Percentiles rank a stretch among this genome's conserved stretches.
Conservation (phyloP, 306 rosid species). For the cucumber (Cucumis sativus) region Cucumber_9930_V3 NC_026657.2:954001-954500, state of each 20-base stretch:
- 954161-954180: neutral
- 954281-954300: neutral
- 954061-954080: neutral
- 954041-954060: neutral
- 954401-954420: no score
- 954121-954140: neutral
- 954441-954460: neutral
- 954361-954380: neutral
- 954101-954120: neutral
- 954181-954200: neutral
- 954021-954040: neutral
- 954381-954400: no score
- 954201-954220: neutral
- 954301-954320: neutral
- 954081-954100: neutral
- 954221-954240: neutral
- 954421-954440: neutral
- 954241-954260: neutral
- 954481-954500: neutral
- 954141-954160: neutral
- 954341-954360: neutral
- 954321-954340: neutral
- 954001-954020: no score
- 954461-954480: neutral
- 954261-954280: neutral